These are phyloP conservation scores for Coemansia sp. DNA, from an alignment of 192 early-diverging fungal genomes.

Conservation along the genomic window DNA sequence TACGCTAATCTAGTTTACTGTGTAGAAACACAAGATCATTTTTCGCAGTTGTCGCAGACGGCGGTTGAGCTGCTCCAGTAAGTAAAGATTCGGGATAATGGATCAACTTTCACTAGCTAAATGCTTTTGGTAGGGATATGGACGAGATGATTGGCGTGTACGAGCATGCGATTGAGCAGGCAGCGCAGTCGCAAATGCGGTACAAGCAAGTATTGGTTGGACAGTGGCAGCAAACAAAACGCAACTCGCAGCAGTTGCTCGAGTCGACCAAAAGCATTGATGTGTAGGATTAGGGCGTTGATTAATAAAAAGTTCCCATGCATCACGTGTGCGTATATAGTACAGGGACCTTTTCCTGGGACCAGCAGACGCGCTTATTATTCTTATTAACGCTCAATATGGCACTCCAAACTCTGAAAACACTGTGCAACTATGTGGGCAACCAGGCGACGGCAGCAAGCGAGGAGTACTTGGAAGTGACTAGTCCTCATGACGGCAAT, in stretches of 20 bases:
- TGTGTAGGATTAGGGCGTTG: too few species aligned
- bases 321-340: neutral
- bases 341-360: neutral
- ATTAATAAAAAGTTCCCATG: neutral
- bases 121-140: conserved; percentile 25
- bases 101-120: neutral
- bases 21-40: neutral
- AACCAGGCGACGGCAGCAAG: conserved; percentile 14
- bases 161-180: conserved; percentile 5
- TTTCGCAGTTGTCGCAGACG: neutral
- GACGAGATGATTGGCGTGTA: conserved; percentile 20
- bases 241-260: conserved; percentile 8
- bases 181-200: neutral
- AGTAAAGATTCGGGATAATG: neutral
- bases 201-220: conserved; percentile 1
- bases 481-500: conserved; percentile 61
- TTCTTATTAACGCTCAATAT: neutral
- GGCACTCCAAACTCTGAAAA: neutral
- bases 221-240: conserved; percentile 18
- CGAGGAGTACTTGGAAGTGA: conserved; percentile 43
- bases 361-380: neutral
- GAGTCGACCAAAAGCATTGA: conserved; percentile 5
- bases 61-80: neutral
- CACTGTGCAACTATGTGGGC: conserved; percentile 37
- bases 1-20: neutral